These are phyloP conservation scores for Ordospora colligata DNA, from an alignment of 371 early-diverging fungal species.

Conservation along the genomic window DNA sequence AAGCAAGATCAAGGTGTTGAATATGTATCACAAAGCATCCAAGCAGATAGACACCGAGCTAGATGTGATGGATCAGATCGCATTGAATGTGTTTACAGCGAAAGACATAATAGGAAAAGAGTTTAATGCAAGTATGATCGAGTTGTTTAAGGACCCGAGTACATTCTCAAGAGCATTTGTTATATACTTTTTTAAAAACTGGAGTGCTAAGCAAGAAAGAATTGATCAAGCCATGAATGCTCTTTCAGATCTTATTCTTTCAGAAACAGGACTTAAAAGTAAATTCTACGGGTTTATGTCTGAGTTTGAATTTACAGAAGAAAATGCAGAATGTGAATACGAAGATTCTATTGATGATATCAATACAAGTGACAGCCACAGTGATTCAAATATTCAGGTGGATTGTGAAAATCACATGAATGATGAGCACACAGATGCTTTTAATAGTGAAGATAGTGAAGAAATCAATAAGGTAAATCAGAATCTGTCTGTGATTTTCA, in stretches of 20 bases:
- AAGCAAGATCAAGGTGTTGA: conserved; percentile 10
- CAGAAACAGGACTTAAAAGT: neutral
- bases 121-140: neutral
- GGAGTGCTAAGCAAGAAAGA: neutral
- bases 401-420: no score
- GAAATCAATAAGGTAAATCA: neutral
- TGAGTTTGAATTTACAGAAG: neutral
- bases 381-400: no score
- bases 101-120: neutral
- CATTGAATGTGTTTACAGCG: neutral
- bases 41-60: neutral
- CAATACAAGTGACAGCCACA: no score
- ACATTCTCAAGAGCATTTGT: neutral
- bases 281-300: neutral
- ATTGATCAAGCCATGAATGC: neutral
- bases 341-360: neutral
- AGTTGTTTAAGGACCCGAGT: neutral
- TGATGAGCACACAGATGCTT: no score
- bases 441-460: neutral
- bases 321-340: neutral
- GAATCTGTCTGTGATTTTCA: neutral
- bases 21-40: neutral
- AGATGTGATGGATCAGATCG: neutral
- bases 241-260: neutral
- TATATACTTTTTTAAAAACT: neutral